Percentiles rank a stretch among this genome's conserved stretches.
Evolutionary conservation across 192 early-diverging fungal genomes (phyloP).

Genomic region (Podochytrium sp.): DNA sequence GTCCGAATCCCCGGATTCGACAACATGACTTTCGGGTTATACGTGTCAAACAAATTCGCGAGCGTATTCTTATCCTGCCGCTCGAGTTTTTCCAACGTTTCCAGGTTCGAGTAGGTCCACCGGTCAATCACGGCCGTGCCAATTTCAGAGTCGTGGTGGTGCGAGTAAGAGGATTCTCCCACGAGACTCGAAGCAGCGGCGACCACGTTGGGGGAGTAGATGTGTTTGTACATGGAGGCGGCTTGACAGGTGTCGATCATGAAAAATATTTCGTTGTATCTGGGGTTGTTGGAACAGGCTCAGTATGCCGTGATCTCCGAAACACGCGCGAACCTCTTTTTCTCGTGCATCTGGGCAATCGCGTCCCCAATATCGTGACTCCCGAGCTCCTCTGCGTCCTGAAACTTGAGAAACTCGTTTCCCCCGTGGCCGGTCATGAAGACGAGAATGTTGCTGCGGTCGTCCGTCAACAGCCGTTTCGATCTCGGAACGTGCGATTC

Average conservation of each 20-base stretch:
- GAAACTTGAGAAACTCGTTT: constrained; percentile 98
- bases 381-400: constrained; percentile 97
- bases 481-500: constrained; percentile 86
- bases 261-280: constrained; percentile 98
- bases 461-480: constrained; percentile 93
- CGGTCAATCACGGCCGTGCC: constrained; percentile 98
- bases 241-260: constrained; percentile 99
- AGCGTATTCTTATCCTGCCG: constrained; percentile 46
- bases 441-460: constrained; percentile 92
- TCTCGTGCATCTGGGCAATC: constrained; percentile 97
- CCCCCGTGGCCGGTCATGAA: constrained; percentile 99
- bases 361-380: constrained; percentile 95
- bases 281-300: constrained; percentile 16
- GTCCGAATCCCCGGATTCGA: constrained; percentile 86
- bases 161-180: constrained; percentile 93
- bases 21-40: constrained; percentile 71
- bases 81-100: constrained; percentile 54
- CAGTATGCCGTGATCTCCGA: background rate
- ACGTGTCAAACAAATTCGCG: constrained; percentile 85
- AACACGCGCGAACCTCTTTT: constrained; percentile 65
- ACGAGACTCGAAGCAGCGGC: constrained; percentile 85
- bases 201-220: constrained; percentile 92
- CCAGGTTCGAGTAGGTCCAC: constrained; percentile 94
- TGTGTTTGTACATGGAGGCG: constrained; percentile 92
- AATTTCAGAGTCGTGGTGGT: constrained; percentile 88